Conservation (phyloP, 2,329 filamentous ascomycete genomes). For the Sphaerulina musiva region DNA sequence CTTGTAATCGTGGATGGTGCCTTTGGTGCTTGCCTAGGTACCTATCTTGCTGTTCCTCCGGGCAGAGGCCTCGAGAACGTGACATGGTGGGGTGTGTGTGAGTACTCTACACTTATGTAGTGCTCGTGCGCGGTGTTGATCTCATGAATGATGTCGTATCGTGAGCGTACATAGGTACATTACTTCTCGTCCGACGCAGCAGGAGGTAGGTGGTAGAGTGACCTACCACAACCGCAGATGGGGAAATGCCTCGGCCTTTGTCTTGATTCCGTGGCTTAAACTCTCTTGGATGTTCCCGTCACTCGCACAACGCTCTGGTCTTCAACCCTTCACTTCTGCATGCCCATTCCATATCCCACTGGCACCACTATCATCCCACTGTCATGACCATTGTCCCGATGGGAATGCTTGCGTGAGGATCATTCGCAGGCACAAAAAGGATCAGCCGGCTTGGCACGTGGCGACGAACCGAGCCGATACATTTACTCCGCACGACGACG, state of each 20-base stretch:
- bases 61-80: not conserved
- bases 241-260: not conserved
- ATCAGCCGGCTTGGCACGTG: not conserved
- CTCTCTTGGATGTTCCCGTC: no score
- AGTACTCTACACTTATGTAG: not conserved
- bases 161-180: not conserved
- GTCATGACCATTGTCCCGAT: not conserved
- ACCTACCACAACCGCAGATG: no score
- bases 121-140: not conserved
- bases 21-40: not conserved
- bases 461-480: not conserved
- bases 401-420: not conserved
- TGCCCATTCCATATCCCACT: no score
- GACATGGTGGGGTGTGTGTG: not conserved
- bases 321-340: no score
- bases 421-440: not conserved
- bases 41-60: not conserved
- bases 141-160: not conserved
- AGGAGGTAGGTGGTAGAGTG: no score
- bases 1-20: not conserved
- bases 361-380: not conserved
- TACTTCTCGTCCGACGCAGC: not conserved
- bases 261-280: not conserved
- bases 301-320: no score
- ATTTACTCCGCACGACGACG: slow-evolving; percentile 12